phyloP scores from a whole-genome alignment of 331 rosid genomes.

The Quercus tomentella region DNA sequence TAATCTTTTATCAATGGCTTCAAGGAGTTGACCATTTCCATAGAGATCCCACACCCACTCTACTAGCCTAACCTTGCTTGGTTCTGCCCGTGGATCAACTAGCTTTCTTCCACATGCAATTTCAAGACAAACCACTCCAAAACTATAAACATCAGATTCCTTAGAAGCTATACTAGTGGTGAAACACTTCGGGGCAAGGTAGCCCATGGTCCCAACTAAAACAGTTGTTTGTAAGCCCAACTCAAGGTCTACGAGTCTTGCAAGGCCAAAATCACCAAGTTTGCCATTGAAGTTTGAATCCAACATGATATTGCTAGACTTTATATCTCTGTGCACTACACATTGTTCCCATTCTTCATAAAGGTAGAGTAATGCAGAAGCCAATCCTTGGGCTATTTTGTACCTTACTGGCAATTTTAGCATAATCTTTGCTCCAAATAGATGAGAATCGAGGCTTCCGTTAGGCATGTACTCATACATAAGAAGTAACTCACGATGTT shows the following conservation, averaged over 20 bases:
- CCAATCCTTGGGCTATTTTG: too few species aligned
- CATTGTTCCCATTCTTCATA: too few species aligned
- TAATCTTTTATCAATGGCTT: conserved; percentile 43
- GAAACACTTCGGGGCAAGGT: conserved; percentile 75
- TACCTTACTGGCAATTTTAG: too few species aligned
- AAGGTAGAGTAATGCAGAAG: too few species aligned
- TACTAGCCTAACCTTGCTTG: conserved; percentile 43
- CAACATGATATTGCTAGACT: too few species aligned
- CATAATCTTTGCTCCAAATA: too few species aligned
- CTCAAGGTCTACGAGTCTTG: conserved; percentile 73
- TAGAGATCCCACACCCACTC: conserved; percentile 77
- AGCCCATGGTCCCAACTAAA: conserved; percentile 79
- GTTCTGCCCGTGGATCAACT: conserved; percentile 31
- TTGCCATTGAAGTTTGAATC: conserved; percentile 82
- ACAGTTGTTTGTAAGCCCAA: conserved; percentile 66
- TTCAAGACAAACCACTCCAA: conserved; percentile 72
- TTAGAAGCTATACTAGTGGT: conserved; percentile 63
- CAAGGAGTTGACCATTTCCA: conserved; percentile 43
- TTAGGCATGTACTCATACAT: too few species aligned
- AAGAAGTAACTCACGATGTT: conserved; percentile 48
- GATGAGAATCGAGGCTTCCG: too few species aligned
- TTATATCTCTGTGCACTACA: too few species aligned
- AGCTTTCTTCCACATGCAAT: conserved; percentile 64
- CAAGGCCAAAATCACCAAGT: conserved; percentile 83
- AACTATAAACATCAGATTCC: conserved; percentile 74